Conservation (phyloP, 2,329 filamentous ascomycete genomes). For the Thelonectria rubi region DNA sequence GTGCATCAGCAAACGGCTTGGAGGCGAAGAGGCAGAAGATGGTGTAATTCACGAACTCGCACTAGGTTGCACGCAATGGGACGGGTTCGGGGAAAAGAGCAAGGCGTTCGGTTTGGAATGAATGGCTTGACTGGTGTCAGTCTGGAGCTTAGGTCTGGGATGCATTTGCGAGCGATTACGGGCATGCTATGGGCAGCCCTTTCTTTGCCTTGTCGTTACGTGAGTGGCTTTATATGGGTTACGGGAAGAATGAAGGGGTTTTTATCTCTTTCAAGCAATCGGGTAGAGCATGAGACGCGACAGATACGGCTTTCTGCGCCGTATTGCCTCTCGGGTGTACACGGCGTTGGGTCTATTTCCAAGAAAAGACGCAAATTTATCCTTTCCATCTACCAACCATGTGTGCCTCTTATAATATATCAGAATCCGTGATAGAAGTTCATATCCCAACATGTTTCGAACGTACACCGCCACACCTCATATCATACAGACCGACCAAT, state of each 20-base stretch:
- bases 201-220: background rate
- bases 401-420: background rate
- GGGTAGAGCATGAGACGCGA: background rate
- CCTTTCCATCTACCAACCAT: background rate
- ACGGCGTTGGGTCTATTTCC: no score
- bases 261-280: background rate
- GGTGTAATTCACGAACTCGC: constrained; percentile 38
- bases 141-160: constrained; percentile 36
- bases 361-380: no score
- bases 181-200: constrained; percentile 11
- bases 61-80: constrained; percentile 7
- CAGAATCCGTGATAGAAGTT: background rate
- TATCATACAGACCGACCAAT: background rate
- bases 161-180: constrained; percentile 21
- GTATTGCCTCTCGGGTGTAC: no score
- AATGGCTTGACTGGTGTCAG: constrained; percentile 16
- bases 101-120: constrained; percentile 27
- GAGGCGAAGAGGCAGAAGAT: constrained; percentile 65
- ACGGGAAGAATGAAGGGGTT: background rate
- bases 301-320: background rate
- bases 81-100: constrained; percentile 16
- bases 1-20: constrained; percentile 40
- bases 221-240: background rate
- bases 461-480: background rate
- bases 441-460: background rate